These are phyloP conservation scores for Rhytidiadelphus loreus DNA, from an alignment of 225 moss, liverwort and hornwort species.

Conservation along the genomic window DNA sequence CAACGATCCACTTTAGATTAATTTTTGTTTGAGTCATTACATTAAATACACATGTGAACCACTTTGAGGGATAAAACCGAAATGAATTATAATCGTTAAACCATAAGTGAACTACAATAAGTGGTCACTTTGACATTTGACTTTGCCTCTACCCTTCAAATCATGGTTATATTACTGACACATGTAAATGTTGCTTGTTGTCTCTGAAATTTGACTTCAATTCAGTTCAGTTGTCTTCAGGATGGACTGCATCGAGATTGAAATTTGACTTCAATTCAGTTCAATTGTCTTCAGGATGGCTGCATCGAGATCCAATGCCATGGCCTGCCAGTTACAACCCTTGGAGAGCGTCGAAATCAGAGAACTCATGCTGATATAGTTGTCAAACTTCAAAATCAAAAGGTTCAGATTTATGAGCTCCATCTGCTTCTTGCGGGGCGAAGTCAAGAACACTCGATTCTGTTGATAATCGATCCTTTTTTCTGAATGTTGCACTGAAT, in stretches of 20 bases:
- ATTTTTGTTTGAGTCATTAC: not conserved
- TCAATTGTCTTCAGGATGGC: not conserved
- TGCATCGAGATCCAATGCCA: not conserved
- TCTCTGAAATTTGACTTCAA: not conserved
- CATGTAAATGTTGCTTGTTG: not conserved
- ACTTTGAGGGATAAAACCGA: not conserved
- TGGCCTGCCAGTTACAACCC: not conserved
- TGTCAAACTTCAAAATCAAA: not conserved
- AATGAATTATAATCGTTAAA: not conserved
- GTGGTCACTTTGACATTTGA: not conserved
- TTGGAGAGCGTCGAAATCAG: not conserved
- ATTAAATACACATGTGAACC: not conserved
- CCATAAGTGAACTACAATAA: not conserved
- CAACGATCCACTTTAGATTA: not conserved
- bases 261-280: not conserved
- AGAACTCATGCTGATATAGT: not conserved
- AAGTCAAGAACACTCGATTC: not conserved
- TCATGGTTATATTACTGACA: not conserved
- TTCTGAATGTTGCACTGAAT: not conserved
- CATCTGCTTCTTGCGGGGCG: not conserved
- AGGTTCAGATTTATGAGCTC: not conserved
- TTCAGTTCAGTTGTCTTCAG: not conserved
- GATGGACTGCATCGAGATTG: not conserved
- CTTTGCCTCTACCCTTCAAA: not conserved
- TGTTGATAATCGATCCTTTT: not conserved